Percentiles rank a stretch among this genome's conserved stretches.
Conservation (phyloP, 2,329 filamentous ascomycete genomes). For the Aulographum hederae region DNA sequence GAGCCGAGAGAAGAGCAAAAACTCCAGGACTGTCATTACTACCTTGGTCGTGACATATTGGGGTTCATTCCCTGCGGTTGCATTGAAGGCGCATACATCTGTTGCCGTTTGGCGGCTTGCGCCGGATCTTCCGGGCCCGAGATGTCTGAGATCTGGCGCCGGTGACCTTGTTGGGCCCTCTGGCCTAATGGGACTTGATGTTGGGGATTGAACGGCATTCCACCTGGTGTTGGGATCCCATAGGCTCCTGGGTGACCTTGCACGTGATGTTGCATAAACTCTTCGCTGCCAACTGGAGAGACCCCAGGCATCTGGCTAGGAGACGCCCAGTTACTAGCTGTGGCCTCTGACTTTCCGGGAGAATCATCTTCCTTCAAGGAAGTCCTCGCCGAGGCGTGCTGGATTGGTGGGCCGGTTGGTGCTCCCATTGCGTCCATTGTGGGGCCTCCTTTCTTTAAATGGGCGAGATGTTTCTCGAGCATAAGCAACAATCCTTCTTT, state of each 20-base stretch:
- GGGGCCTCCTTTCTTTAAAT: conserved; percentile 48
- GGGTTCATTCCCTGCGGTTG: too few species aligned
- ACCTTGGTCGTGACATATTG: too few species aligned
- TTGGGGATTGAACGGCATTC: not conserved
- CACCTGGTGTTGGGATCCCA: not conserved
- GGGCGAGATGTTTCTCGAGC: conserved; percentile 74
- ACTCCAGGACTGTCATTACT: too few species aligned
- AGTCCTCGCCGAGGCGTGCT: conserved; percentile 23
- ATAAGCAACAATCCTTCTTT: conserved; percentile 61
- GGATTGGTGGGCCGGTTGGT: conserved; percentile 23
- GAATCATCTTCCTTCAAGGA: conserved; percentile 46
- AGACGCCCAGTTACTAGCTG: conserved; percentile 44
- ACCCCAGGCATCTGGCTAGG: conserved; percentile 39
- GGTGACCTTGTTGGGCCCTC: conserved; percentile 23
- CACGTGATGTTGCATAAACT: too few species aligned
- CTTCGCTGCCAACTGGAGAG: conserved; percentile 35
- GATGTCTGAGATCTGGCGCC: conserved; percentile 43
- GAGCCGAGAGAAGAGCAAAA: too few species aligned
- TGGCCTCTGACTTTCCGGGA: conserved; percentile 39
- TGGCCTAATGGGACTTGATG: conserved; percentile 9
- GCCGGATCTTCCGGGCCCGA: conserved; percentile 30
- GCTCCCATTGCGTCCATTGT: not conserved
- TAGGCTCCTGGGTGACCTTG: conserved; percentile 21
- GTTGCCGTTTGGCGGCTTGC: conserved; percentile 32
- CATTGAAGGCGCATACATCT: conserved; percentile 32